These are phyloP conservation scores for Usnea hakonensis DNA, from an alignment of 495 filamentous ascomycete genomes.

Conservation along the genomic window DNA sequence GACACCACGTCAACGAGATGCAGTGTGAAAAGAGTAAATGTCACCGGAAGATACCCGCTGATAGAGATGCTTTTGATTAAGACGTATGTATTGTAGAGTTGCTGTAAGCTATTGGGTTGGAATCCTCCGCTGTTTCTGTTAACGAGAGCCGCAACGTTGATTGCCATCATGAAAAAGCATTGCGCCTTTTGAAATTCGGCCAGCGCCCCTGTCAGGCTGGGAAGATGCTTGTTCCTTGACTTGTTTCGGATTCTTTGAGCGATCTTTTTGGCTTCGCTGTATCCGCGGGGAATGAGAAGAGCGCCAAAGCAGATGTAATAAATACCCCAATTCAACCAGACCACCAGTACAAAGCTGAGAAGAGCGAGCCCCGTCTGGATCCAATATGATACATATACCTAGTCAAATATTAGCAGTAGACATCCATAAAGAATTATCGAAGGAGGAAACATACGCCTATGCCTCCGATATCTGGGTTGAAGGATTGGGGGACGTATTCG, in stretches of 20 bases:
- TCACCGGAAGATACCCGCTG: conserved; percentile 19
- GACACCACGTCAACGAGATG: conserved; percentile 17
- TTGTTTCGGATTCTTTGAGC: background rate
- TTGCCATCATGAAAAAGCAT: conserved; percentile 24
- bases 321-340: conserved; percentile 14
- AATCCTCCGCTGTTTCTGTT: conserved; percentile 13
- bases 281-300: conserved; percentile 8
- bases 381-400: conserved; percentile 22
- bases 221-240: conserved; percentile 10
- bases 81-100: conserved; percentile 16
- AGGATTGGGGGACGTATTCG: background rate
- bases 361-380: conserved; percentile 21
- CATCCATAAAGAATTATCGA: background rate
- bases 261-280: background rate
- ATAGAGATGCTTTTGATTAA: conserved; percentile 19
- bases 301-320: conserved; percentile 3
- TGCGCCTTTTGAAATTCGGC: conserved; percentile 26
- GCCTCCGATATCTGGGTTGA: conserved; percentile 18
- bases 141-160: conserved; percentile 20
- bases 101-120: conserved; percentile 14
- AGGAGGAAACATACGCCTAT: conserved; percentile 9
- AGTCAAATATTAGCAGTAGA: background rate
- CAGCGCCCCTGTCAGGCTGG: conserved; percentile 11
- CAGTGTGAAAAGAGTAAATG: conserved; percentile 20
- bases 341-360: conserved; percentile 6